These are phyloP conservation scores for Nymphaea colorata DNA, from an alignment of 164 flowering plant genomes.

Conservation along the genomic window DNA sequence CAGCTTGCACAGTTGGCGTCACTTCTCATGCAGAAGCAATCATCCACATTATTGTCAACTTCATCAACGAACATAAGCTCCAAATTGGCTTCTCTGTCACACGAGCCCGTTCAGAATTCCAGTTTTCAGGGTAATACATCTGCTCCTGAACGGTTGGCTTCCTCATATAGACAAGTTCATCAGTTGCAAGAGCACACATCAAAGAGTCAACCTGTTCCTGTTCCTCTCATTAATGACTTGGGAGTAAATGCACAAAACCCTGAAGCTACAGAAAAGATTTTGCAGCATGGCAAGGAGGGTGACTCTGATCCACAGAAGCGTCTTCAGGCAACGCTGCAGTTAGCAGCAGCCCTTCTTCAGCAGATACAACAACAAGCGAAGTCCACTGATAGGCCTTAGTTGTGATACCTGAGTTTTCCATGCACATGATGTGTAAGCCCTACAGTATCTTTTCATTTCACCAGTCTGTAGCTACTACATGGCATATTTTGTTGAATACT, in stretches of 20 bases:
- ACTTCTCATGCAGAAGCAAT: conserved; percentile 49
- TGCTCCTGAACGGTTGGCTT: conserved; percentile 18
- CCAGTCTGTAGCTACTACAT: neutral
- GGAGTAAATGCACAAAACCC: conserved; percentile 17
- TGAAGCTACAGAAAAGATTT: conserved; percentile 11
- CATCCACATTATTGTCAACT: conserved; percentile 15
- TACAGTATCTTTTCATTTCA: neutral
- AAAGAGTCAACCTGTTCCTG: conserved; percentile 11
- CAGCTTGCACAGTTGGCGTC: conserved; percentile 70
- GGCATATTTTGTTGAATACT: neutral
- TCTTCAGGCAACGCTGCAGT: conserved; percentile 83
- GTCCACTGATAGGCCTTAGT: conserved; percentile 12
- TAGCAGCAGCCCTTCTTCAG: conserved; percentile 95
- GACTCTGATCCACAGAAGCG: conserved; percentile 84
- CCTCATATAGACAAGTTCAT: conserved; percentile 32
- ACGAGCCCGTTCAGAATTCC: conserved; percentile 14
- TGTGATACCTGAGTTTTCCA: neutral
- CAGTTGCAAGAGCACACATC: conserved; percentile 27
- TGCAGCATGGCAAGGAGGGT: conserved; percentile 17
- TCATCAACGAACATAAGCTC: conserved; percentile 5
- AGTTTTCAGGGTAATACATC: conserved; percentile 15
- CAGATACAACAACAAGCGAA: conserved; percentile 80
- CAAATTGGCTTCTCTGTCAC: neutral
- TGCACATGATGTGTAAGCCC: neutral
- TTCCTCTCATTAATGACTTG: conserved; percentile 16